These are phyloP conservation scores for Arctium minus DNA, from an alignment of 129 eudicot genomes.

Conservation along the genomic window DNA sequence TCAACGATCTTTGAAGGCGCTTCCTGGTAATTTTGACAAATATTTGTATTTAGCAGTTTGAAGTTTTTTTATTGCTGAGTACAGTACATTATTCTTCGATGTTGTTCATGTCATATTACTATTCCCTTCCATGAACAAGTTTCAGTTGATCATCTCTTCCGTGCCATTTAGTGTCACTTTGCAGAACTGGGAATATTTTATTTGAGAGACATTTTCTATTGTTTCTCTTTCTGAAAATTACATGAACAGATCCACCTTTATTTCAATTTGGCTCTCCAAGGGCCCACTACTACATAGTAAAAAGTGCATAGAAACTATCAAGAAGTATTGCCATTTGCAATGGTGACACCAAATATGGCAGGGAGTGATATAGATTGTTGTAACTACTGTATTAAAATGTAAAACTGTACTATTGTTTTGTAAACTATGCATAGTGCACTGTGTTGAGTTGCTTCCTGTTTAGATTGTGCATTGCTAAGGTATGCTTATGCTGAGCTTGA, in stretches of 20 bases:
- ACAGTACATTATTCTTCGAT: background rate
- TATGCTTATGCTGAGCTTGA: slow-evolving; percentile 99
- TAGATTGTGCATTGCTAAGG: slow-evolving; percentile 83
- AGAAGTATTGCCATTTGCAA: background rate
- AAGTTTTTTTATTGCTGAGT: background rate
- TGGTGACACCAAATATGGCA: background rate
- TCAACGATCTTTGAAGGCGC: slow-evolving; percentile 92
- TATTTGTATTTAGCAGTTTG: background rate
- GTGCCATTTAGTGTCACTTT: background rate
- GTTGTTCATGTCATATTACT: background rate
- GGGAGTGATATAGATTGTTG: background rate
- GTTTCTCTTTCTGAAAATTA: background rate
- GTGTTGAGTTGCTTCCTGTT: slow-evolving; percentile 10
- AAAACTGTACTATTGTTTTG: slow-evolving; percentile 1
- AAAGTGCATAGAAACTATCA: background rate
- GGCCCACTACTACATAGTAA: background rate
- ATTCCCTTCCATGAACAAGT: background rate
- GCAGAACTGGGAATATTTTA: background rate
- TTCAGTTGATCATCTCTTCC: background rate
- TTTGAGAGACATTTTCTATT: background rate
- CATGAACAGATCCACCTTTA: background rate
- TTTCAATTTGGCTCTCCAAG: background rate
- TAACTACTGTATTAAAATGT: background rate
- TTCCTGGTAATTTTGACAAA: slow-evolving; percentile 68
- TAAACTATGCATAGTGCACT: background rate